These are phyloP conservation scores for Posidonia oceanica DNA, from an alignment of 116 monocot genomes.

Conservation along the genomic window DNA sequence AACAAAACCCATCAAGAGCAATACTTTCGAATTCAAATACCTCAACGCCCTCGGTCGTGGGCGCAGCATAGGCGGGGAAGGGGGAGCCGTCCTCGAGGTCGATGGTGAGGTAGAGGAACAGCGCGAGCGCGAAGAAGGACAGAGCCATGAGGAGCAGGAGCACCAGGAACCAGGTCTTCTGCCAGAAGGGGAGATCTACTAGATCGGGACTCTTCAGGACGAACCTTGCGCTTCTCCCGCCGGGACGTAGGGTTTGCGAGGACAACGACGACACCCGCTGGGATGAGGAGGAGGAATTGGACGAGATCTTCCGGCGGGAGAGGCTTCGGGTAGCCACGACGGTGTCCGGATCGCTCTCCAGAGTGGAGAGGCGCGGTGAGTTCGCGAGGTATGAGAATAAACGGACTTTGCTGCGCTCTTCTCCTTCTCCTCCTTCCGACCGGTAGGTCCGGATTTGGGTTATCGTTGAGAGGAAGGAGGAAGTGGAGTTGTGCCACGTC, in stretches of 20 bases:
- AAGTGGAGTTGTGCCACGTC: neutral
- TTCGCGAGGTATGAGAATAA: neutral
- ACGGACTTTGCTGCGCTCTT: neutral
- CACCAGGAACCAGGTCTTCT: slow-evolving; percentile 37
- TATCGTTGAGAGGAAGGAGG: neutral
- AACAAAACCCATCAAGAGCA: neutral
- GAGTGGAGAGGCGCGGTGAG: neutral
- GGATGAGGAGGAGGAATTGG: no score
- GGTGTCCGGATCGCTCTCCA: neutral
- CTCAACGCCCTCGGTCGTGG: slow-evolving; percentile 41
- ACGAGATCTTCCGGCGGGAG: neutral
- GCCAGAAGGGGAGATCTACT: slow-evolving; percentile 41
- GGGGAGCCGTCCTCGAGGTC: slow-evolving; percentile 32
- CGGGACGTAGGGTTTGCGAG: neutral
- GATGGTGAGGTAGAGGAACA: slow-evolving; percentile 39
- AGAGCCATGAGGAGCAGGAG: slow-evolving; percentile 46
- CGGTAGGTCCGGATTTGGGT: neutral
- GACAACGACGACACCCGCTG: neutral
- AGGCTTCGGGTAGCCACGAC: slow-evolving; percentile 1
- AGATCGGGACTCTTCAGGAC: neutral
- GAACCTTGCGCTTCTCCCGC: neutral
- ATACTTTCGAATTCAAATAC: slow-evolving; percentile 14
- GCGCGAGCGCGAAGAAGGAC: slow-evolving; percentile 37
- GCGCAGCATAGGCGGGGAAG: slow-evolving; percentile 19
- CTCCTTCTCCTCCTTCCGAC: neutral